These are phyloP conservation scores for Trifolium subterraneum DNA, from an alignment of 306 rosid genomes.

Conservation along the genomic window DNA sequence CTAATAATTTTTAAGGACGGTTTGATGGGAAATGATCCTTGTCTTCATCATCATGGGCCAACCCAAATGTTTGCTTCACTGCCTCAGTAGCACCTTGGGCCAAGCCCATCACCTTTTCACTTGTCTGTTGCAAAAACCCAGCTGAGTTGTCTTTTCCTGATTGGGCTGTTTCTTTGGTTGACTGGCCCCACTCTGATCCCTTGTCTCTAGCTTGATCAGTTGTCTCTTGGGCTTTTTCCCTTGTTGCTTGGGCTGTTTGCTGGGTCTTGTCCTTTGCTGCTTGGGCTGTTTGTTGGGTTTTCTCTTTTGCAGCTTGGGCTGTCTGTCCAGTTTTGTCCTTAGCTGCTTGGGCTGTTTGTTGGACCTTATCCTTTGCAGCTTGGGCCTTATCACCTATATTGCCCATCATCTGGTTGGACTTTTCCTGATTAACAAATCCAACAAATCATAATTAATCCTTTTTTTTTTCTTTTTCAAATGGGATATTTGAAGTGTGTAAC, in stretches of 20 bases:
- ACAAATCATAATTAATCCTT: neutral
- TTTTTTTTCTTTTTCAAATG: too few species aligned
- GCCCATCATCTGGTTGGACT: constrained; percentile 52
- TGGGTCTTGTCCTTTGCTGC: constrained; percentile 32
- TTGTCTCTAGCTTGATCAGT: constrained; percentile 29
- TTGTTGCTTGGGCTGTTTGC: constrained; percentile 41
- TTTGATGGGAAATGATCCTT: neutral
- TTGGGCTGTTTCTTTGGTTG: constrained; percentile 43
- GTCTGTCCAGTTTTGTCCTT: too few species aligned
- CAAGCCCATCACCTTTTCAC: constrained; percentile 60
- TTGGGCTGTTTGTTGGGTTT: constrained; percentile 41
- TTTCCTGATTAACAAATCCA: neutral
- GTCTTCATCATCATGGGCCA: constrained; percentile 43
- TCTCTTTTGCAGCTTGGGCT: constrained; percentile 46
- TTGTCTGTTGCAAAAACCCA: constrained; percentile 57
- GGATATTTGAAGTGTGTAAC: too few species aligned
- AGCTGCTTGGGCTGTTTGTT: constrained; percentile 31
- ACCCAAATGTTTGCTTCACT: constrained; percentile 61
- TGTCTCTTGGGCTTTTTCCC: constrained; percentile 42
- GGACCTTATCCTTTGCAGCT: constrained; percentile 44
- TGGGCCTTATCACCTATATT: constrained; percentile 47
- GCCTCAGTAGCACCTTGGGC: constrained; percentile 58
- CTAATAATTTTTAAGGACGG: neutral
- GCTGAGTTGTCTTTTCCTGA: constrained; percentile 43
- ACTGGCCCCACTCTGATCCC: constrained; percentile 46